Conservation (phyloP, 2,329 filamentous ascomycete species). For the Epichloe baconii region DNA sequence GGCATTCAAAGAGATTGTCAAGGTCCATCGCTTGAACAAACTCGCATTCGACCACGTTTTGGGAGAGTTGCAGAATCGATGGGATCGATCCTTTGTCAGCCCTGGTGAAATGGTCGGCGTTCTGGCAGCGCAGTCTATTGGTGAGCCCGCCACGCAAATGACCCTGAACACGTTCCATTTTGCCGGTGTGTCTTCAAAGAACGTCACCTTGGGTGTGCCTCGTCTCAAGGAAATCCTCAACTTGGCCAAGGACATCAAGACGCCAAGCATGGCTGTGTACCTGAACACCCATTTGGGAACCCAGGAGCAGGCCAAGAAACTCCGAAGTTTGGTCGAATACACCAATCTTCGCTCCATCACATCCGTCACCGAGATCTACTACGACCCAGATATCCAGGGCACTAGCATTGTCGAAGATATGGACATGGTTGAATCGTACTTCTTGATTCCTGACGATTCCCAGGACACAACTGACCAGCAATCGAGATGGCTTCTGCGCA, state of each 20-base stretch:
- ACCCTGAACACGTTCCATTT: conserved; percentile 99
- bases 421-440: conserved; percentile 96
- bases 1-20: conserved; percentile 85
- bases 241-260: conserved; percentile 96
- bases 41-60: conserved; percentile 86
- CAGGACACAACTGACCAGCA: conserved; percentile 53
- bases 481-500: conserved; percentile 89
- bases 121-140: conserved; percentile 92
- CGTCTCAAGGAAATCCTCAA: conserved; percentile 99
- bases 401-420: conserved; percentile 79
- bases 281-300: conserved; percentile 50
- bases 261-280: conserved; percentile 90
- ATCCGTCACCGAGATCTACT: conserved; percentile 89
- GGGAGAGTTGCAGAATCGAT: conserved; percentile 80
- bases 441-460: conserved; percentile 75
- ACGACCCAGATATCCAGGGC: conserved; percentile 77
- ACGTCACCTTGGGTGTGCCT: conserved; percentile 96
- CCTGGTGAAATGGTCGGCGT: conserved; percentile 99
- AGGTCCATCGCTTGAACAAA: conserved; percentile 74
- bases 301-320: conserved; percentile 69
- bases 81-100: conserved; percentile 71
- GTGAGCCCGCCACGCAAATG: conserved; percentile 98
- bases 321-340: conserved; percentile 86
- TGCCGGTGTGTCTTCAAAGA: conserved; percentile 98
- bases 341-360: conserved; percentile 88